These are phyloP conservation scores for Alternaria angustiovoidea DNA, from an alignment of 2,329 filamentous ascomycete species.

Conservation along the genomic window DNA sequence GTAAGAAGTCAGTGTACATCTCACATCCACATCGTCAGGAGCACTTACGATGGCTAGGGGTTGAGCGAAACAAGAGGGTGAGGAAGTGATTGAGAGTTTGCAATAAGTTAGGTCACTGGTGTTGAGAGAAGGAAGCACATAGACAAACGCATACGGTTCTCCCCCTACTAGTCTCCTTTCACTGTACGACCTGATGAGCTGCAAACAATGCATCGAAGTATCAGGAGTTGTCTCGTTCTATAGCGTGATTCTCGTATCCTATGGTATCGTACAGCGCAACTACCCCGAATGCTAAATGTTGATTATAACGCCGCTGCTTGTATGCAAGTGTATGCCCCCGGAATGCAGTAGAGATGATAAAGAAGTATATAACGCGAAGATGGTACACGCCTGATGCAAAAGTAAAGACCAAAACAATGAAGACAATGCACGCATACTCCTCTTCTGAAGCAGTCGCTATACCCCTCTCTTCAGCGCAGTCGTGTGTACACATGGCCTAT, in stretches of 20 bases:
- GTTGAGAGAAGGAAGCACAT: not conserved
- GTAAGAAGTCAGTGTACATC: too few species aligned
- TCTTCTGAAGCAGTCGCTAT: not conserved
- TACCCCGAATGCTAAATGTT: not conserved
- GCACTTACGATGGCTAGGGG: not conserved
- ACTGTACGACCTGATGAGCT: not conserved
- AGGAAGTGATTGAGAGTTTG: too few species aligned
- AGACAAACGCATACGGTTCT: not conserved
- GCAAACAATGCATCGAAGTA: not conserved
- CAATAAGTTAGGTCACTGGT: not conserved
- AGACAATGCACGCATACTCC: not conserved
- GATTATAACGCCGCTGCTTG: not conserved
- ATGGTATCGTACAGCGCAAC: conserved; percentile 4
- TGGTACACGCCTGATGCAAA: not conserved
- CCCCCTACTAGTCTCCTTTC: not conserved
- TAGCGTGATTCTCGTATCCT: not conserved
- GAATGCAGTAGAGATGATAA: not conserved
- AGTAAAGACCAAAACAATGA: conserved; percentile 2
- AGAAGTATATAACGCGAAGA: not conserved
- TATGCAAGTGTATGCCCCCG: not conserved
- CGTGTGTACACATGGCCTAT: not conserved
- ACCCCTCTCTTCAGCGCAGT: not conserved
- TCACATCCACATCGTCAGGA: too few species aligned
- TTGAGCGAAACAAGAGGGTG: not conserved
- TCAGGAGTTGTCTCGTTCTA: not conserved